Evolutionary conservation across 352 stramenopile species (phyloP).

Genomic region (Globisporangium polare): DNA sequence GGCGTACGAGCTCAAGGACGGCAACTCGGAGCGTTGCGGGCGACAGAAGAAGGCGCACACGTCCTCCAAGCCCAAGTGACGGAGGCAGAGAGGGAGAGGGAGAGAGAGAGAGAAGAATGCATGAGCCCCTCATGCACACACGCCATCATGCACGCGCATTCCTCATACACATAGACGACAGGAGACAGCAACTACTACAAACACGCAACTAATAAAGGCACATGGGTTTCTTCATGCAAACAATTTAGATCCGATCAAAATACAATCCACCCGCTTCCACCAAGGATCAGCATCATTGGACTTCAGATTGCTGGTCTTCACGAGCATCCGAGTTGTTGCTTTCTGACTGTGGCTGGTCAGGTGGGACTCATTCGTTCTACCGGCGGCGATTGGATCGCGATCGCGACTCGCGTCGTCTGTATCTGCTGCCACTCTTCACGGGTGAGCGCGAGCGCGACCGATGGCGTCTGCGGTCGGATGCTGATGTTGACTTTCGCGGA

Average conservation of each 20-base stretch:
- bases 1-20: conserved; percentile 66
- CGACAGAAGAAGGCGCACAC: conserved; percentile 74
- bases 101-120: background rate
- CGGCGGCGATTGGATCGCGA: background rate
- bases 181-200: background rate
- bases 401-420: background rate
- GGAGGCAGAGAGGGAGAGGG: background rate
- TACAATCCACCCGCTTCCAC: background rate
- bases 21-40: conserved; percentile 63
- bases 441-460: conserved; percentile 2
- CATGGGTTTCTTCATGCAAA: conserved; percentile 2
- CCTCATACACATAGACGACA: conserved; percentile 7
- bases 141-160: background rate
- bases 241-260: background rate
- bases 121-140: background rate
- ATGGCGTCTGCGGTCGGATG: background rate
- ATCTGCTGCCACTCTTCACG: background rate
- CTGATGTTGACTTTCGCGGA: background rate
- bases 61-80: conserved; percentile 44
- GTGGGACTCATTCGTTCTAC: background rate
- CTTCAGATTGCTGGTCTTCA: no score
- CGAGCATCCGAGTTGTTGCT: no score
- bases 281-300: background rate
- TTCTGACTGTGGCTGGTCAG: background rate
- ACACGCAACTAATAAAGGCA: background rate